These are phyloP conservation scores for Tuber magnatum DNA, from an alignment of 495 filamentous ascomycete genomes.

Conservation along the genomic window DNA sequence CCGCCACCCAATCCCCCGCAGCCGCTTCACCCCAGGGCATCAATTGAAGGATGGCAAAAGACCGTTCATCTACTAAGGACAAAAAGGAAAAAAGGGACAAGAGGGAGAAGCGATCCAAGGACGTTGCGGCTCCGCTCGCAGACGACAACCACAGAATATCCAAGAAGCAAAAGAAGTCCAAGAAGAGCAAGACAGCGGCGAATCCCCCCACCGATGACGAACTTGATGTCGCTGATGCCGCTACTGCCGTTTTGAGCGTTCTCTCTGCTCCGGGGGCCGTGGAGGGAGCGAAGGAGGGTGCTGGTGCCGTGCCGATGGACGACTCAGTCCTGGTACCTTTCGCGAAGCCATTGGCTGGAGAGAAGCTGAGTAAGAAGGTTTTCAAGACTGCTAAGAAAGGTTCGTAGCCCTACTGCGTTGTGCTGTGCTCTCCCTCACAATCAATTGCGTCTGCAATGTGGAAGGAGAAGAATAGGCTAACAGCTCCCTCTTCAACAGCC, in stretches of 20 bases:
- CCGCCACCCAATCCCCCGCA: neutral
- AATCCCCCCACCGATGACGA: conserved; percentile 29
- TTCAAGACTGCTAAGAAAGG: conserved; percentile 90
- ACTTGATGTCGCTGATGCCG: conserved; percentile 29
- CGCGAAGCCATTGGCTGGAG: conserved; percentile 79
- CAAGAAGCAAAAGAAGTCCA: conserved; percentile 48
- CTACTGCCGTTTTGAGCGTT: neutral
- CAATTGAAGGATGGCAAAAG: conserved; percentile 36
- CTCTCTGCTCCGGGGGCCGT: conserved; percentile 33
- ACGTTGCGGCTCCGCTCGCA: conserved; percentile 50
- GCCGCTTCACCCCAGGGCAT: neutral
- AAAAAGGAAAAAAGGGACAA: conserved; percentile 68
- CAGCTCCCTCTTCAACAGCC: conserved; percentile 48
- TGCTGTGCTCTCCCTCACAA: neutral
- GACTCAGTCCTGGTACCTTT: conserved; percentile 70
- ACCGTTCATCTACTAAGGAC: conserved; percentile 46
- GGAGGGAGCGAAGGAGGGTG: conserved; percentile 11
- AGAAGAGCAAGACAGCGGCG: conserved; percentile 46
- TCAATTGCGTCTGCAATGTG: neutral
- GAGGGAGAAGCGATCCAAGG: conserved; percentile 55
- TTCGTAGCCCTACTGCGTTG: conserved; percentile 44
- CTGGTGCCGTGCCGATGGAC: neutral
- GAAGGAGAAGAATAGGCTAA: conserved; percentile 5
- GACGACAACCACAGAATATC: conserved; percentile 45
- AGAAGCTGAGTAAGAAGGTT: conserved; percentile 87